These are phyloP conservation scores for Nowakowskiella sp. DNA, from an alignment of 192 early-diverging fungal species.

Conservation along the genomic window DNA sequence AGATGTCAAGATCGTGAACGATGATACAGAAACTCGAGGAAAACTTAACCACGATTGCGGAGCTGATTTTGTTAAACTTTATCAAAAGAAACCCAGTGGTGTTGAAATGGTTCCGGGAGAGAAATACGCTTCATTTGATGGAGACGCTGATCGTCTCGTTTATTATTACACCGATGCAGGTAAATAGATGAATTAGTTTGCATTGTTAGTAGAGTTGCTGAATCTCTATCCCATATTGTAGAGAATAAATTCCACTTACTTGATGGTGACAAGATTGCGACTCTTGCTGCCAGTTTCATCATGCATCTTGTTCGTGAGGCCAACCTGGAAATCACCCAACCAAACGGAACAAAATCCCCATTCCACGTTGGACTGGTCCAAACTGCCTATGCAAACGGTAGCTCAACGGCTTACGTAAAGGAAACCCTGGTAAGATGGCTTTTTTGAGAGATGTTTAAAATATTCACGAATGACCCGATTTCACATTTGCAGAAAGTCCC, in stretches of 20 bases:
- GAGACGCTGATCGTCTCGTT: constrained; percentile 97
- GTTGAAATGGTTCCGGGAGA: constrained; percentile 53
- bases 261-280: constrained; percentile 98
- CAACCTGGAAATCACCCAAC: constrained; percentile 55
- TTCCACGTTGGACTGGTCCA: constrained; percentile 94
- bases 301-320: constrained; percentile 81
- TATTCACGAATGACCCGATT: not conserved
- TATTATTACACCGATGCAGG: constrained; percentile 84
- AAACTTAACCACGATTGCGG: constrained; percentile 88
- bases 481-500: constrained; percentile 63
- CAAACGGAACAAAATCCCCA: constrained; percentile 16
- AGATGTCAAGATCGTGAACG: constrained; percentile 63
- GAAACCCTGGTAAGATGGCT: constrained; percentile 63
- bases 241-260: constrained; percentile 78
- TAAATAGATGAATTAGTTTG: constrained; percentile 10
- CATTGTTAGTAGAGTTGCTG: not conserved
- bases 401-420: constrained; percentile 85
- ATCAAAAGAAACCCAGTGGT: constrained; percentile 70
- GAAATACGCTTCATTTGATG: constrained; percentile 87
- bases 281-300: constrained; percentile 87
- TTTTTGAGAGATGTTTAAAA: not conserved
- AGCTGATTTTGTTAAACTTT: constrained; percentile 96
- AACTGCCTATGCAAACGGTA: constrained; percentile 99
- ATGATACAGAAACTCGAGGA: constrained; percentile 55
- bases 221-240: constrained; percentile 6